Percentiles rank a stretch among this genome's conserved stretches.
These are phyloP conservation scores for Pelargonium fulgidum DNA, from an alignment of 441 rosid genomes.

Conservation along the genomic window DNA sequence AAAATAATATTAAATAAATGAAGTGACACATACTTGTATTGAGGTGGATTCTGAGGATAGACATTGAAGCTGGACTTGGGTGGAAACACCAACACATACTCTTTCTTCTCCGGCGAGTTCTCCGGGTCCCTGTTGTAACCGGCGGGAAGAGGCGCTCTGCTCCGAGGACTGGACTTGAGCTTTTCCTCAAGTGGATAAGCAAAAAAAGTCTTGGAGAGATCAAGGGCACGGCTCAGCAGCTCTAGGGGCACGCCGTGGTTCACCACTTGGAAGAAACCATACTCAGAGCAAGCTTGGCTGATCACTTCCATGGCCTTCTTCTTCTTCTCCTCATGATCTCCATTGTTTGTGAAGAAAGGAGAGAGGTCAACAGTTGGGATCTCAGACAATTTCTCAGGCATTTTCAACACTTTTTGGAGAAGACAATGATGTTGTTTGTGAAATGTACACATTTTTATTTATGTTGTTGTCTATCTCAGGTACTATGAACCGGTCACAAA, in stretches of 20 bases:
- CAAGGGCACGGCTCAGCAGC: neutral
- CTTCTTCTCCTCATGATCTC: neutral
- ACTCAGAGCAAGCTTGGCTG: neutral
- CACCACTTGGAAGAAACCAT: conserved; percentile 1
- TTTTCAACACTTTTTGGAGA: too few relatives aligned
- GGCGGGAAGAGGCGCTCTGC: neutral
- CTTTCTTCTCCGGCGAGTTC: neutral
- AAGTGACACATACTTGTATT: neutral
- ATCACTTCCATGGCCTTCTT: neutral
- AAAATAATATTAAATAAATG: too few relatives aligned
- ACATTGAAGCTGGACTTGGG: neutral
- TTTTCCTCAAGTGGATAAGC: neutral
- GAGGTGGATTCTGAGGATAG: neutral
- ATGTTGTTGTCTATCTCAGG: too few relatives aligned
- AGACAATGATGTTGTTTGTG: too few relatives aligned
- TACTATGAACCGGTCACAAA: too few relatives aligned
- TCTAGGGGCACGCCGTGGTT: conserved; percentile 8
- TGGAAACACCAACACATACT: neutral
- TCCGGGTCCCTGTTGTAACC: neutral
- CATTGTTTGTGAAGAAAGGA: neutral
- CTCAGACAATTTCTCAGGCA: neutral
- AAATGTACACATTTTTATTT: too few relatives aligned
- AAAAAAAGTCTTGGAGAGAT: neutral
- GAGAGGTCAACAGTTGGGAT: conserved; percentile 1
- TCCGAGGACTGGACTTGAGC: neutral